A percentile compares a stretch with the other conserved stretches of the same genome.
These are phyloP conservation scores for Pseudomassariella vexata DNA, from an alignment of 2,329 filamentous ascomycete genomes.

Conservation along the genomic window DNA sequence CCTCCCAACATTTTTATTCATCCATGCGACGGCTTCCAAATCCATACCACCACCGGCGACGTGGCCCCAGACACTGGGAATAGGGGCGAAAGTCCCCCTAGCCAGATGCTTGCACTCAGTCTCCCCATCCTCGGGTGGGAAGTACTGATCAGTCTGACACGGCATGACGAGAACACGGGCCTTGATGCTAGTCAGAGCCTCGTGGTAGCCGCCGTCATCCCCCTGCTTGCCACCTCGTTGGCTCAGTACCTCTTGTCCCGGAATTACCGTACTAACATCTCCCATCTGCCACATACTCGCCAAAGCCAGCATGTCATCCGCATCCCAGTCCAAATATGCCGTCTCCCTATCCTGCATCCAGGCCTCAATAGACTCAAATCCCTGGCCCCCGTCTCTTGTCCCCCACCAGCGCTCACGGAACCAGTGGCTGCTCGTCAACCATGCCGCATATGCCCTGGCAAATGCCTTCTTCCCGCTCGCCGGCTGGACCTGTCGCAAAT, in stretches of 20 bases:
- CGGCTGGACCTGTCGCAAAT: no score
- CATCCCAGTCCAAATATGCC: conserved; percentile 21
- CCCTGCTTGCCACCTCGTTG: no score
- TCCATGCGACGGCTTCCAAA: conserved; percentile 17
- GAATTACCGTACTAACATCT: conserved; percentile 22
- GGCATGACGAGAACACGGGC: conserved; percentile 32
- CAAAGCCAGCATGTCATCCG: conserved; percentile 29
- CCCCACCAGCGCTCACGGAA: conserved; percentile 31
- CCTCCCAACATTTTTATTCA: conserved; percentile 5
- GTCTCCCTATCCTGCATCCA: conserved; percentile 19
- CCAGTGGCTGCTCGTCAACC: conserved; percentile 31
- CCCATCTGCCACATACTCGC: conserved; percentile 35
- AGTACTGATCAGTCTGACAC: conserved; percentile 32
- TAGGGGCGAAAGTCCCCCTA: conserved; percentile 21
- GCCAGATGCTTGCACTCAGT: conserved; percentile 27
- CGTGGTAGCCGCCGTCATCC: conserved; percentile 22
- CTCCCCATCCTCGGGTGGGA: conserved; percentile 30
- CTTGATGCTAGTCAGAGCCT: conserved; percentile 27
- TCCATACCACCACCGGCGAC: conserved; percentile 26
- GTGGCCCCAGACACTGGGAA: conserved; percentile 34
- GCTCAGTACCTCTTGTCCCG: no score
- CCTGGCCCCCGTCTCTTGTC: conserved; percentile 25
- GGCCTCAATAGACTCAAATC: conserved; percentile 12
- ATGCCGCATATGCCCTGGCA: conserved; percentile 19
- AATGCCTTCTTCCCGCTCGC: conserved; percentile 29